Base-by-base conservation (phyloP, 2,329 filamentous ascomycete species). In the Claviceps sp. region DNA sequence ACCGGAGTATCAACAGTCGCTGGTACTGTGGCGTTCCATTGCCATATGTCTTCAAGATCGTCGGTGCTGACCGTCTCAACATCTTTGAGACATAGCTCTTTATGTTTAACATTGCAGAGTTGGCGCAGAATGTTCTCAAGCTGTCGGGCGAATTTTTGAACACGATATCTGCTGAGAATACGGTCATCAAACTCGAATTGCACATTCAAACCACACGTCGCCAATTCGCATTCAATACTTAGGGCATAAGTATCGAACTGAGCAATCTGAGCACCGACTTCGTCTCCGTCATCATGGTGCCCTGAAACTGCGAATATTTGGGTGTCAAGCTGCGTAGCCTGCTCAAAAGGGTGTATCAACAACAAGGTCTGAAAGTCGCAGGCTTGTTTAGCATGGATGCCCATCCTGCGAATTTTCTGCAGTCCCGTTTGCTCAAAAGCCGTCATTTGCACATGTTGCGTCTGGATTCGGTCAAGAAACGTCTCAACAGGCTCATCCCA, bases 391-490 rank as follows among this genome's bases (percentile, higher is more conserved):
- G 57, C 46, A 18, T 59, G 48, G 4, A 49, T 13, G 11, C 51
- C 43, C 3, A 57, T 34, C 8, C 54, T 50, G 13, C 55, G 53
- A 73, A 50, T 58, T 34, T 62, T 58, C 4, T 62, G 58, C 4
- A 67, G 47, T 20, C 62, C 60, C 5, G 61, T 57, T 16, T 63
- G 56, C 47, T 62, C 65, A 43, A 55, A 61, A 3, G 57, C 44
- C 18, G 57, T 56, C 57, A 60, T 62, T 38, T 62, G 58, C 38
- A 55, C 47, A 8, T 57, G 40, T 50, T 57, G 57, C 14, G 54
- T 50, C 55, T 66, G 62, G 13, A 65, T 50, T 7, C 37, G 37
- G 16, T 40, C 11, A 9, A 59, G 48, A 4, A 54, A 47, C 4
- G 40, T 42, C 20, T 50, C 50, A 8, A 57, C 53, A n/a, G 43